phyloP scores from a whole-genome alignment of 2,329 filamentous ascomycete genomes.

The Scedosporium boydii region DNA sequence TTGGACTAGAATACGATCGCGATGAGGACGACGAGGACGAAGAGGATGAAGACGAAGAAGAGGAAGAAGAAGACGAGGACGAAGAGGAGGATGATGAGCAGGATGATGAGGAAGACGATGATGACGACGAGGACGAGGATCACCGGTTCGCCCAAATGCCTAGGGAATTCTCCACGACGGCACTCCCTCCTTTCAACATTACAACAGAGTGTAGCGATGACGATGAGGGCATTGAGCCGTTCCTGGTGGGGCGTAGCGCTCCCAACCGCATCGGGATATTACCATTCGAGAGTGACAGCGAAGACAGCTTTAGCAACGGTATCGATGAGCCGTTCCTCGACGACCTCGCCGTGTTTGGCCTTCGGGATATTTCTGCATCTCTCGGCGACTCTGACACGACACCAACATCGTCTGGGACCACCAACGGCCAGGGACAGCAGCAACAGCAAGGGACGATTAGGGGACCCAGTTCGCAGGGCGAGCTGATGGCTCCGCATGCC shows the following conservation, averaged over 20 bases:
- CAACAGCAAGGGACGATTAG: constrained; percentile 34
- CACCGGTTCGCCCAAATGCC: constrained; percentile 39
- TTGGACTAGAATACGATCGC: constrained; percentile 31
- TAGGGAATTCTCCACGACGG: constrained; percentile 36
- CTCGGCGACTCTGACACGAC: neutral
- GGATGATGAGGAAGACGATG: neutral
- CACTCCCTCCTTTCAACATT: constrained; percentile 40
- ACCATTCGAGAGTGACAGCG: constrained; percentile 43
- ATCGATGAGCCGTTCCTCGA: constrained; percentile 18
- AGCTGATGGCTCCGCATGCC: constrained; percentile 62
- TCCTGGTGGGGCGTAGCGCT: constrained; percentile 25
- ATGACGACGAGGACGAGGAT: neutral
- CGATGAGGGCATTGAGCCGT: constrained; percentile 28
- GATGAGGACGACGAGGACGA: constrained; percentile 34
- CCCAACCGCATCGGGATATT: constrained; percentile 45
- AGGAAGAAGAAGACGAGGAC: constrained; percentile 16
- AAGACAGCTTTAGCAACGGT: constrained; percentile 19
- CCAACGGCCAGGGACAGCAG: constrained; percentile 15
- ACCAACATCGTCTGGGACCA: constrained; percentile 8
- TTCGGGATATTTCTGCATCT: neutral
- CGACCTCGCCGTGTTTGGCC: constrained; percentile 10
- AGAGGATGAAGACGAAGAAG: constrained; percentile 31
- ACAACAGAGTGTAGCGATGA: constrained; percentile 44
- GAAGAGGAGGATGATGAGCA: constrained; percentile 28
- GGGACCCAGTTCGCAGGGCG: constrained; percentile 46